Percentiles rank a stretch among this genome's conserved stretches.
Evolutionary conservation across 78 protist genomes (phyloP).

Genomic region (Dictyostelium capitatum): DNA sequence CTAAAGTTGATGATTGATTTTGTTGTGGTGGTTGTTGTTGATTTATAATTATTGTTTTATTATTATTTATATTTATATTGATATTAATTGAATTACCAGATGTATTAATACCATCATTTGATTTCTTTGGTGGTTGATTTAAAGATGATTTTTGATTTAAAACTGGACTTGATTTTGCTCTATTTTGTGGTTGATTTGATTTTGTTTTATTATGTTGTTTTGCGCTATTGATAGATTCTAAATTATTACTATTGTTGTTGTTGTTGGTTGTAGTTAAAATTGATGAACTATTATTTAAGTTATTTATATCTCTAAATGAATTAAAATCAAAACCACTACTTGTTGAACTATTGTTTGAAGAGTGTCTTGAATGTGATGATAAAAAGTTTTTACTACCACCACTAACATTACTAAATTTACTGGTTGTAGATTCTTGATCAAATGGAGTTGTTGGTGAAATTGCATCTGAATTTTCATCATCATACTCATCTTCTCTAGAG

Average conservation of each 20-base stretch:
- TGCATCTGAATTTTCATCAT: neutral
- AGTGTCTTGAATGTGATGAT: conserved; percentile 71
- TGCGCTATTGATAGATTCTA: neutral
- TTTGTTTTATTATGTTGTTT: neutral
- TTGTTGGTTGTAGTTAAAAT: neutral
- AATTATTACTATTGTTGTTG: neutral
- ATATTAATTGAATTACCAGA: conserved; percentile 10
- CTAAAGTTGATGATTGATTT: neutral
- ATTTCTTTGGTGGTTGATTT: neutral
- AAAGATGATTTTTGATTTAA: neutral
- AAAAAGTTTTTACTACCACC: conserved; percentile 10
- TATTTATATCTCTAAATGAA: neutral
- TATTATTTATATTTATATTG: conserved; percentile 23
- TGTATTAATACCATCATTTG: neutral
- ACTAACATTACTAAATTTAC: neutral
- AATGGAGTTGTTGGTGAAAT: conserved; percentile 1
- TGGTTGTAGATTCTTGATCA: neutral
- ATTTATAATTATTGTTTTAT: conserved; percentile 14
- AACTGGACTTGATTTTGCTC: conserved; percentile 7
- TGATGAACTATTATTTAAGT: neutral
- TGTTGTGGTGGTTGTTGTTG: neutral
- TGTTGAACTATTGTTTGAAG: conserved; percentile 50
- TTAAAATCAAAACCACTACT: conserved; percentile 33
- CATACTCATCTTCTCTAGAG: conserved; percentile 36
- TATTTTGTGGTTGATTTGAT: neutral